Evolutionary conservation across 148 eudicot species (phyloP), one percentile per base, ranked within the genome.

Genomic region (Silene conica): DNA sequence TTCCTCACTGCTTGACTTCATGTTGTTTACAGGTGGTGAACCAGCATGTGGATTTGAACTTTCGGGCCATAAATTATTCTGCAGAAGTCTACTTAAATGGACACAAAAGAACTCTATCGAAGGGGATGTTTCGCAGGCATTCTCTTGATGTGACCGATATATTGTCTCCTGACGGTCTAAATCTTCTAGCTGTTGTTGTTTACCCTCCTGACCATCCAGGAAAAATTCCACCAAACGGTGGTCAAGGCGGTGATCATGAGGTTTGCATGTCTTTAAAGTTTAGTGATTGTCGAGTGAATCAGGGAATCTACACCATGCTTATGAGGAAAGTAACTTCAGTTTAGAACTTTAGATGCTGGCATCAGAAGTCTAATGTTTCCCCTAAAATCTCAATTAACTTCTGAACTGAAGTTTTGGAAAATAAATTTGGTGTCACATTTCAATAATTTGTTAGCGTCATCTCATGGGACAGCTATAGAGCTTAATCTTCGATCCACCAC

Each of bases 221-320:
- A 26, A 86, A 18, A 73, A 95, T 95, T 69, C 98, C 97, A 23
- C 81, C 90, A 12, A 64, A 85, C 50, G 98, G 98, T 26, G 98
- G 98, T 62, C 98, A 95, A 82, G 98, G 98, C 54, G 98, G 98
- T 75, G 98, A 94, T 83, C 98, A 94, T 71, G 93, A 92, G 97
- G 98, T 89, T 86, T 69, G 58, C 21, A 55, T 12, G 26, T 62
- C 52, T 64, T 68, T 66, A 25, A 18, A 6, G 43, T 18, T 2
- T 18, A 8, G 5, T 50, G 9, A 6, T 65, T 34, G 23, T 66
- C 34, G 18, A 34, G 20, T 6, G 16, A 34, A 26, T 61, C 3
- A 22, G 56, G 61, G 58, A n/a, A 72, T 67, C 58, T 62, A 46
- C 43, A 19, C 18, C 34, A 62, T 62, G 66, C 14, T 26, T 15